Base-by-base conservation (phyloP, 2,329 filamentous ascomycete species). In the Fusarium staphyleae region DNA sequence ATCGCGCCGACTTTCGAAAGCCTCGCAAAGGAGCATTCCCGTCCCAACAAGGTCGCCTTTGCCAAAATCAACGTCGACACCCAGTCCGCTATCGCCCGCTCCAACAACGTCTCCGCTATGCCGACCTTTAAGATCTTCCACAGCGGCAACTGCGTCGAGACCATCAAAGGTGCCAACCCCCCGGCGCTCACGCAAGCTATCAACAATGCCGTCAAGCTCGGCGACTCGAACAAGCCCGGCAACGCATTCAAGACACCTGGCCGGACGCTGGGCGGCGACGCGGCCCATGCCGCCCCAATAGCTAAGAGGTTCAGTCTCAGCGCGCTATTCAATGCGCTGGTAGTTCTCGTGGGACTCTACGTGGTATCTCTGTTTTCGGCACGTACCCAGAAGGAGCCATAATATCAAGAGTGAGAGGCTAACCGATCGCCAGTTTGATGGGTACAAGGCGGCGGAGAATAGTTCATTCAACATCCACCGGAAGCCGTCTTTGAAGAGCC, bases 61-160 rank as follows among this genome's bases (percentile, higher is more conserved):
- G 87, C 86, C 70, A 98, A 96, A 77, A 86, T 98, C 78, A 88
- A 98, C 78, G 91, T 93, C 69, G 93, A 97, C 70, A 80, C 82
- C 65, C 91, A 96, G 74, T 82, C 87, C 63, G 85, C 88, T 52
- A 87, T 98, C 60, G 85, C 92, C 11, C 82, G 86, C 68, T 81
- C 86, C 63, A 91, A 96, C 77, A 83, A 85, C 66, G 87, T 98
- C 70, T 86, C 86, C 67, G 91, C 91, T 60, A 93, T 96, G 87
- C 95, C 95, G 5, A 98, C 95, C 45, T 98, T 99, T 77, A 84
- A 97, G 72, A 87, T 98, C 74, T 93, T 91, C 81, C 88, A 90
- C 76, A 86, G 85, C 70, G 87, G 88, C 66, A 79, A 82, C 61
- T 85, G 88, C 67, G 82, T 90, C 69, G 83, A 90, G 62, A 92